Evolutionary conservation across 1,284 basidiomycete genomes (phyloP), one percentile per base, ranked within the genome.

Genomic region (Serendipita sp.): DNA sequence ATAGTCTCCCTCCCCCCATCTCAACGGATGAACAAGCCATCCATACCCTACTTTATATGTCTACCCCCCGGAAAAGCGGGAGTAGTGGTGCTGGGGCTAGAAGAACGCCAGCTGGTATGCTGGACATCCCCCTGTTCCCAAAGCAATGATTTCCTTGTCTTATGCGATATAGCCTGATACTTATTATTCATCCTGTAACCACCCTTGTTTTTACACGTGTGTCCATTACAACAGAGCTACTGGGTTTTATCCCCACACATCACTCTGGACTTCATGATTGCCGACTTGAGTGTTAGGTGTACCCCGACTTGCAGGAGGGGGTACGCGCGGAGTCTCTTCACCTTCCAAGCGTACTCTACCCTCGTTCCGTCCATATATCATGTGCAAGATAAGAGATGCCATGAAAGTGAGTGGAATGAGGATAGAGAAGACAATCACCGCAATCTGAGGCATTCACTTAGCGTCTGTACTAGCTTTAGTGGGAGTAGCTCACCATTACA

Each of bases 401-500:
- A 63, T 63, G 34, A 53, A 63, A 26, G 34, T 35, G n/a, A 63
- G 53, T 41, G 62, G 62, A 30, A 58, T 58, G 13, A 60, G 15
- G 8, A 63, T 50, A 8, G 50, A 42, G 8, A 63, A 63, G 13
- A 63, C 53, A 10, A 58, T 35, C 15, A 58, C 32, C 22, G 15
- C 53, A 29, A 32, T 58, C 53, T 58, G 34, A 26, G 29, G 10
- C 49, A n/a, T 58, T 6, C 12, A 4, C n/a, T 30, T n/a, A 30
- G 53, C 6, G n/a, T 17, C n/a, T 58, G n/a, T 6, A n/a, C 26
- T 22, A 8, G 15, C 22, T 10, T 26, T 30, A 58, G 22, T 38
- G 5, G 12, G 4, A 10, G 53, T 58, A n/a, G 22, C 50, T 30
- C 15, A 44, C 53, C 50, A 63, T 58, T 3, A 63, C 62, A 15